These are phyloP conservation scores for Starmerella bacillaris DNA, from an alignment of 805 yeast genomes.

Conservation along the genomic window DNA sequence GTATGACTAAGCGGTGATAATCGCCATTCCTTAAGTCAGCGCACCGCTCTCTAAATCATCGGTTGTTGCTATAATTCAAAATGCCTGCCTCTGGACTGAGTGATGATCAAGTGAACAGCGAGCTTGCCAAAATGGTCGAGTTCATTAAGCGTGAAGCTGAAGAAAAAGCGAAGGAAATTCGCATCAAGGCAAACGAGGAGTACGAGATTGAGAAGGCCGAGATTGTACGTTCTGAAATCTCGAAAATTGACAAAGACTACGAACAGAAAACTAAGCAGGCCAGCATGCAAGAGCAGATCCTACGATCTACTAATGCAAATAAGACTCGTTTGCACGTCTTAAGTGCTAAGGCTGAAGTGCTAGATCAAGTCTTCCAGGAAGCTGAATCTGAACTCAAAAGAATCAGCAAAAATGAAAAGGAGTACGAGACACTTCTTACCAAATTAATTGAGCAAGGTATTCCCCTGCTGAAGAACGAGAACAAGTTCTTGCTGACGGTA, in stretches of 20 bases:
- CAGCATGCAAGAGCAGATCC: slow-evolving; percentile 80
- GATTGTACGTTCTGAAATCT: slow-evolving; percentile 80
- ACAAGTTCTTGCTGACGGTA: slow-evolving; percentile 40
- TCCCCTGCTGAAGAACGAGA: slow-evolving; percentile 53
- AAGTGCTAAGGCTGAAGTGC: slow-evolving; percentile 64
- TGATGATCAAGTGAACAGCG: slow-evolving; percentile 67
- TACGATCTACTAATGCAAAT: slow-evolving; percentile 87
- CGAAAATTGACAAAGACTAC: slow-evolving; percentile 65
- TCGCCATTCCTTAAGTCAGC: no score
- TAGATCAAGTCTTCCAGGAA: slow-evolving; percentile 53
- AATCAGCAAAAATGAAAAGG: slow-evolving; percentile 34
- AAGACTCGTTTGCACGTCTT: slow-evolving; percentile 84
- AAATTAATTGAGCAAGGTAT: slow-evolving; percentile 60
- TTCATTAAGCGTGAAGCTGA: slow-evolving; percentile 98
- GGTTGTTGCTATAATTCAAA: no score
- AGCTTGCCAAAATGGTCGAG: slow-evolving; percentile 93
- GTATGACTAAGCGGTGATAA: no score
- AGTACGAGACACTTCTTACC: slow-evolving; percentile 51
- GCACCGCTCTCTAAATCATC: no score
- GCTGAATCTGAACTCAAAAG: slow-evolving; percentile 46
- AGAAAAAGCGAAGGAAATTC: slow-evolving; percentile 93
- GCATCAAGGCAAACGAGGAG: slow-evolving; percentile 92
- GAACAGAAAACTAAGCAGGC: slow-evolving; percentile 81
- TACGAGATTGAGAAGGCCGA: slow-evolving; percentile 94
- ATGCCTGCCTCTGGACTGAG: slow-evolving; percentile 16